Evolutionary conservation across 2,329 filamentous ascomycete genomes (phyloP).

Genomic region (Daldinia eschscholtzii): DNA sequence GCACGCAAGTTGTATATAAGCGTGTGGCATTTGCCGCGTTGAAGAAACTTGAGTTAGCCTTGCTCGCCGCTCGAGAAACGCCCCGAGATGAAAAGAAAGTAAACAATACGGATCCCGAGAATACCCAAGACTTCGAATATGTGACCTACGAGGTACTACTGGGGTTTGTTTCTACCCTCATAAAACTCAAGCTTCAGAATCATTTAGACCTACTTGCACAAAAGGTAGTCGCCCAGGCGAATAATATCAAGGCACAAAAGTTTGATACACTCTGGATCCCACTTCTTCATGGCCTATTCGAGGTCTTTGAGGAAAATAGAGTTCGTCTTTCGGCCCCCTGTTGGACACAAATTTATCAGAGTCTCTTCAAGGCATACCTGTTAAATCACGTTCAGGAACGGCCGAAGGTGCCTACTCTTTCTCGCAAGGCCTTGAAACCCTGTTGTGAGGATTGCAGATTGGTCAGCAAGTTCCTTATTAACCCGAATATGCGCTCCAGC

Average conservation of each 20-base stretch:
- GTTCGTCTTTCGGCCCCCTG: constrained; percentile 27
- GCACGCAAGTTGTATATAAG: constrained; percentile 33
- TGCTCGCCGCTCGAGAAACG: constrained; percentile 8
- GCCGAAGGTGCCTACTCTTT: not conserved
- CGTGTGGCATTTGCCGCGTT: constrained; percentile 22
- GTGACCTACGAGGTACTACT: constrained; percentile 21
- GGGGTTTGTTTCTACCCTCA: constrained; percentile 32
- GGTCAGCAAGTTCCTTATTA: not conserved
- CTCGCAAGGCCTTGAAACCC: not conserved
- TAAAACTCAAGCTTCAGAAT: constrained; percentile 37
- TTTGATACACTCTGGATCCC: constrained; percentile 51
- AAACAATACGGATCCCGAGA: not conserved
- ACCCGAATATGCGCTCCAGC: not conserved
- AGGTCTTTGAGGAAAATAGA: constrained; percentile 24
- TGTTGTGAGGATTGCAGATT: not conserved
- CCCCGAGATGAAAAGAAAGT: not conserved
- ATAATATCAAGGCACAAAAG: constrained; percentile 32
- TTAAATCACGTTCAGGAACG: constrained; percentile 40
- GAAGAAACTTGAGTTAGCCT: constrained; percentile 7
- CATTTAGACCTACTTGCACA: constrained; percentile 40
- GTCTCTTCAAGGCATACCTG: constrained; percentile 44
- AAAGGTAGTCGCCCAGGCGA: constrained; percentile 38
- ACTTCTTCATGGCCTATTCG: constrained; percentile 45
- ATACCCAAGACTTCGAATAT: not conserved
- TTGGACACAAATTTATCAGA: constrained; percentile 47